Conservation (phyloP, 257 asterid genomes). For the Solanum medicagineum region DNA sequence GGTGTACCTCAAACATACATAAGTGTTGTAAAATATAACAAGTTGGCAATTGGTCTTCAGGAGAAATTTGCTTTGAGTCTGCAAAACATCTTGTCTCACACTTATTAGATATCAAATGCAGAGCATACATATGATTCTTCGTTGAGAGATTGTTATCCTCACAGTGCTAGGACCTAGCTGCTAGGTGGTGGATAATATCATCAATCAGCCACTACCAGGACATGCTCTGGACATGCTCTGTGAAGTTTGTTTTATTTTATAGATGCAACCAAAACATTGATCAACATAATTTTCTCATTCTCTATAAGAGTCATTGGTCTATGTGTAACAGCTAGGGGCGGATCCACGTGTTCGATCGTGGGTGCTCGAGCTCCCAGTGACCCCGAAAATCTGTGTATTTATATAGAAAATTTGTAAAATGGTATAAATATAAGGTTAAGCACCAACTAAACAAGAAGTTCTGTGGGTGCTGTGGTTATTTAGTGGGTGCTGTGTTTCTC, state of each 20-base stretch:
- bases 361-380: too few relatives aligned
- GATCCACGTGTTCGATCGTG: too few relatives aligned
- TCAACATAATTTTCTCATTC: not conserved
- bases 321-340: not conserved
- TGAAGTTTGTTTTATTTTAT: not conserved
- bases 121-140: not conserved
- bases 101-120: not conserved
- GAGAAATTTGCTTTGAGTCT: not conserved
- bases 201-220: not conserved
- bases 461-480: too few relatives aligned
- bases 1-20: not conserved
- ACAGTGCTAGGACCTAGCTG: not conserved
- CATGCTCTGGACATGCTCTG: not conserved
- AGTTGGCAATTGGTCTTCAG: not conserved
- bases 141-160: not conserved
- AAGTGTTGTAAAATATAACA: not conserved
- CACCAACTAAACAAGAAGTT: too few relatives aligned
- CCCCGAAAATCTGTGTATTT: too few relatives aligned
- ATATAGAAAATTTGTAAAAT: too few relatives aligned
- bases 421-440: too few relatives aligned
- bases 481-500: too few relatives aligned
- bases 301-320: not conserved
- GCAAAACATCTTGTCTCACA: not conserved
- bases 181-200: not conserved
- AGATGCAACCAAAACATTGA: not conserved